Evolutionary conservation across 1,139 yeast species (phyloP), one percentile per base, ranked within the genome.

Genomic region (Yamadazyma sp.): DNA sequence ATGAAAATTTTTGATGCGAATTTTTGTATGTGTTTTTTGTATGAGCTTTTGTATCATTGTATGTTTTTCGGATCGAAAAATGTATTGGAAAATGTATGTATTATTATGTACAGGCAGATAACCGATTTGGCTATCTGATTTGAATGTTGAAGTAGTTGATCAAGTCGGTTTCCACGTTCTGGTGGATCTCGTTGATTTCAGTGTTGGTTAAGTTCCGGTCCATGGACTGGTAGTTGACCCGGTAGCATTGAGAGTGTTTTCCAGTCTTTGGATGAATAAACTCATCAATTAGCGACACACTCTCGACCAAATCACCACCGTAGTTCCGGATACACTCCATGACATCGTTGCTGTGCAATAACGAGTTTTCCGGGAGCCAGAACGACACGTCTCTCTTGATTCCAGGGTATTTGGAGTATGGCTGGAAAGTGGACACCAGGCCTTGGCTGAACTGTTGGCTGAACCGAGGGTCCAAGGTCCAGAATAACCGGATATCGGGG

Each of bases 141-240:
- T 80, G 81, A 12, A 89, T 82, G 8, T 71, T 67, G 54, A 74
- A 84, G 39, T 61, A 65, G 3, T 66, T 56, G 15, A 67, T 66
- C 51, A 89, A 70, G 24, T 76, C 76, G 1, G 60, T 49, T 48
- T 86, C 79, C 14, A 89, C 87, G 34, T 67, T 59, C 6, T 73
- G 73, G 54, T 90, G 96, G 36, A 87, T 66, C 1, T 56, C 67
- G 55, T 89, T 89, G 43, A 90, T 75, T 57, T 89, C 97, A 1
- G 75, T 79, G 56, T 86, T 86, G 24, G 95, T 88, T 48, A 92
- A 70, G 44, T 84, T 85, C 54, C 96, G 76, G 53, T 92, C 97
- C 97, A 94, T 90, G 1, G 96, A 86, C 63, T 92, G 97, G 63
- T 89, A 92, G 56, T 85, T 84, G 41, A 92, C 77, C 52, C 98